Base-by-base conservation (phyloP, 192 early-diverging fungal species). In the Podochytrium sp. region DNA sequence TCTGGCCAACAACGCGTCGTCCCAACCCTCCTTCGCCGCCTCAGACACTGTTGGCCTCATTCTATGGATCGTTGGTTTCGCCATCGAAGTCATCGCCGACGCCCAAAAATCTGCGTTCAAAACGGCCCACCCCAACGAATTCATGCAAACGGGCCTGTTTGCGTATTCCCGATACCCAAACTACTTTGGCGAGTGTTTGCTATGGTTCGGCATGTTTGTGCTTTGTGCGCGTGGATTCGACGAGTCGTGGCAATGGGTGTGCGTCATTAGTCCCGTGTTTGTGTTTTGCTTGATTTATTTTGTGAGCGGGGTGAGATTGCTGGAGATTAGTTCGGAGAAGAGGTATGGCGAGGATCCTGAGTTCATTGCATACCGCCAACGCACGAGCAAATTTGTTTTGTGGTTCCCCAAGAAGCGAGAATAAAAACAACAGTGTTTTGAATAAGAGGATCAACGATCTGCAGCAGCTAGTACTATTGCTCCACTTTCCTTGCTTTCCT, bases 121-220 rank as follows among this genome's bases (percentile, higher is more conserved):
- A 66, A 79, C 66, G 32, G 16, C 18, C 4, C 50, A 87, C 74
- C 86, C 84, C 20, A 38, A 33, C 30, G 73, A 84, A 18, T 87
- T 87, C 59, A 70, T 70, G 51, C 63, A 49, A 7, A 83, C 82
- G 14, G 86, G 86, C 18, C 38, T 87, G 61, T 87, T 77, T 71
- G 37, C 61, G 51, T 87, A 76, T 38, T 73, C 56, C 7, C 76
- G 83, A 2, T 85, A 80, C 51, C 76, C 85, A 7, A 87, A 87
- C 68, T 87, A 87, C 75, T 79, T 79, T 77, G 86, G 86, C 35
- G 86, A 87, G 64, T 62, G 84, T 23, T 53, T 73, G 10, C 67
- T 87, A 30, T 87, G 86, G 86, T 50, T 79, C 39, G 86, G 86
- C 27, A 75, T 83, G 74, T 85, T 84, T 56, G 53, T 85, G 23